Evolutionary conservation across 148 eudicot species (phyloP).

Genomic region (Cornus florida): DNA sequence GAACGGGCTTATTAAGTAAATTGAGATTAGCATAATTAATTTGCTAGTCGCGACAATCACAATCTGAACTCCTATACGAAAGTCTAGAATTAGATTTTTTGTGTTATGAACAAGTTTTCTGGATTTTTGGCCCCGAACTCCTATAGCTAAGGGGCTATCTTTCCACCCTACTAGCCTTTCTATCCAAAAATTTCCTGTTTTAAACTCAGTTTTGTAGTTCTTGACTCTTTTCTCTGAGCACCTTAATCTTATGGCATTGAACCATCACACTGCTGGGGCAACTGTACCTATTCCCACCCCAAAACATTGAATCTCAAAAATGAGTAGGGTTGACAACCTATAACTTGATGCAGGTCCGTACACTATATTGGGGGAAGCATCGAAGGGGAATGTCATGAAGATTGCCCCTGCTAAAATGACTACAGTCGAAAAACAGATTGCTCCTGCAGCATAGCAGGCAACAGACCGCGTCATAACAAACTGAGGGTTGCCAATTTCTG

Average conservation of each 20-base stretch:
- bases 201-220: not conserved
- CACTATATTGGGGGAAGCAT: too few relatives aligned
- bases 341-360: not conserved
- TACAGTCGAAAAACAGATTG: too few relatives aligned
- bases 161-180: too few relatives aligned
- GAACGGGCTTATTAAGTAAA: not conserved
- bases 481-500: too few relatives aligned
- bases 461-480: too few relatives aligned
- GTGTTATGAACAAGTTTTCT: not conserved
- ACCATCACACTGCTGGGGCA: slow-evolving; percentile 19
- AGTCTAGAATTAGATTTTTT: not conserved
- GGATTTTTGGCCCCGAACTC: not conserved
- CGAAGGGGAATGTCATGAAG: too few relatives aligned
- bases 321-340: slow-evolving; percentile 11
- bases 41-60: too few relatives aligned
- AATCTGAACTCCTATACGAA: too few relatives aligned
- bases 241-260: not conserved
- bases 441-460: too few relatives aligned
- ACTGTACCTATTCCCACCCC: slow-evolving; percentile 20
- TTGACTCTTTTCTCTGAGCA: not conserved
- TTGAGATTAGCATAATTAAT: too few relatives aligned
- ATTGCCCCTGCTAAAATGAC: not conserved
- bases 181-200: too few relatives aligned
- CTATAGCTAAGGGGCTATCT: not conserved
- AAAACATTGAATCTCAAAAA: slow-evolving; percentile 5